These are phyloP conservation scores for Atkinsonella hypoxylon DNA, from an alignment of 2,329 filamentous ascomycete genomes.

Conservation along the genomic window DNA sequence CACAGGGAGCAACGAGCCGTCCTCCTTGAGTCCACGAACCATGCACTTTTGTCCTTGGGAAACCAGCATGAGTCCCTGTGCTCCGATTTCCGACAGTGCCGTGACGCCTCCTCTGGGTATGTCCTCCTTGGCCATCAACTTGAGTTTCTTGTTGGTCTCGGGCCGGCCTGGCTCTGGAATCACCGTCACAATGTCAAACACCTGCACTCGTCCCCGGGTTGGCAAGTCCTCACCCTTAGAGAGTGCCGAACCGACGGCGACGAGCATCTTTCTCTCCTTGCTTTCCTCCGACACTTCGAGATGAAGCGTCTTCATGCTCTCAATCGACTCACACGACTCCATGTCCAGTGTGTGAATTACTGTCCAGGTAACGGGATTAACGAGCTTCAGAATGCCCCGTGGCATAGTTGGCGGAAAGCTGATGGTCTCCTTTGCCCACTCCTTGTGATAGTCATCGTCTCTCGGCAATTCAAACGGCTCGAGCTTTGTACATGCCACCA, in stretches of 20 bases:
- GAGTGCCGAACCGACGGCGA: slow-evolving; percentile 76
- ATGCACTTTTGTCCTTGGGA: slow-evolving; percentile 96
- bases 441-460: slow-evolving; percentile 72
- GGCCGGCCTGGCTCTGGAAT: slow-evolving; percentile 78
- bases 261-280: slow-evolving; percentile 69
- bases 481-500: slow-evolving; percentile 55
- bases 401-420: slow-evolving; percentile 54
- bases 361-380: slow-evolving; percentile 66
- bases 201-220: slow-evolving; percentile 71
- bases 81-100: slow-evolving; percentile 71
- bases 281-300: slow-evolving; percentile 87
- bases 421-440: slow-evolving; percentile 65
- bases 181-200: slow-evolving; percentile 85
- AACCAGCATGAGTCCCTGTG: slow-evolving; percentile 76
- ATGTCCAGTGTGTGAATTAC: slow-evolving; percentile 67
- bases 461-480: slow-evolving; percentile 74
- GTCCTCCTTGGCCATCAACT: slow-evolving; percentile 78
- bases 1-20: slow-evolving; percentile 81
- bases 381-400: slow-evolving; percentile 62
- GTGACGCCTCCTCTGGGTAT: slow-evolving; percentile 88
- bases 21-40: slow-evolving; percentile 91
- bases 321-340: slow-evolving; percentile 62
- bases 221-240: slow-evolving; percentile 85
- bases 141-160: slow-evolving; percentile 76
- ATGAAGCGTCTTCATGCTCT: slow-evolving; percentile 71